phyloP scores from a whole-genome alignment of 257 asterid genomes.

The Misopates orontium region DNA sequence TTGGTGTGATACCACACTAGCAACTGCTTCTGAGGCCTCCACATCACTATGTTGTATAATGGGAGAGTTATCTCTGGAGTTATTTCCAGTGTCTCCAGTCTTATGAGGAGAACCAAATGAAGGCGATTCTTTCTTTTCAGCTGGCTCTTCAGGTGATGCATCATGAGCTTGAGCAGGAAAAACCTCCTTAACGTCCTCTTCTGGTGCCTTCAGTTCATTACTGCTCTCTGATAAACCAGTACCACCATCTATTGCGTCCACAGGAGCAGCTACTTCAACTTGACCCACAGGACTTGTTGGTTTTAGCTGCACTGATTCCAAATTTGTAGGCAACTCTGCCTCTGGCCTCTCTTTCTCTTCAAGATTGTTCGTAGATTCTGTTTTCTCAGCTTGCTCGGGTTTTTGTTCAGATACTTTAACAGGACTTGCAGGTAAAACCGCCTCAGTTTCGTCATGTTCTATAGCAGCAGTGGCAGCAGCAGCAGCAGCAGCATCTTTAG shows the following conservation, averaged over 20 bases:
- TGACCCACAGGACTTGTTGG: constrained; percentile 41
- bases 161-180: constrained; percentile 42
- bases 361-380: constrained; percentile 35
- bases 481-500: constrained; percentile 32
- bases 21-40: constrained; percentile 42
- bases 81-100: constrained; percentile 43
- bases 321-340: constrained; percentile 38
- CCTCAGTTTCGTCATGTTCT: constrained; percentile 43
- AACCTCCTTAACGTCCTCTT: constrained; percentile 39
- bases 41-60: constrained; percentile 32
- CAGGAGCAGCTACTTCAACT: constrained; percentile 32
- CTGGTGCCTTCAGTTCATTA: constrained; percentile 36
- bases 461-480: constrained; percentile 27
- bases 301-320: constrained; percentile 39
- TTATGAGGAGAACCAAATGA: constrained; percentile 47
- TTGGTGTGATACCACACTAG: constrained; percentile 37
- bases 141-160: constrained; percentile 35
- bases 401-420: constrained; percentile 46
- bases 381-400: constrained; percentile 43
- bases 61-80: constrained; percentile 36
- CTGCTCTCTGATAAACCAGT: constrained; percentile 38
- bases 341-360: constrained; percentile 35
- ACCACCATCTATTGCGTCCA: constrained; percentile 30
- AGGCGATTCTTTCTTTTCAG: constrained; percentile 43
- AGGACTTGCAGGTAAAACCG: constrained; percentile 33